Percentiles rank a stretch among this genome's conserved stretches.
phyloP scores from a whole-genome alignment of 306 rosid species.

The Oxytropis ochrocephala region DNA sequence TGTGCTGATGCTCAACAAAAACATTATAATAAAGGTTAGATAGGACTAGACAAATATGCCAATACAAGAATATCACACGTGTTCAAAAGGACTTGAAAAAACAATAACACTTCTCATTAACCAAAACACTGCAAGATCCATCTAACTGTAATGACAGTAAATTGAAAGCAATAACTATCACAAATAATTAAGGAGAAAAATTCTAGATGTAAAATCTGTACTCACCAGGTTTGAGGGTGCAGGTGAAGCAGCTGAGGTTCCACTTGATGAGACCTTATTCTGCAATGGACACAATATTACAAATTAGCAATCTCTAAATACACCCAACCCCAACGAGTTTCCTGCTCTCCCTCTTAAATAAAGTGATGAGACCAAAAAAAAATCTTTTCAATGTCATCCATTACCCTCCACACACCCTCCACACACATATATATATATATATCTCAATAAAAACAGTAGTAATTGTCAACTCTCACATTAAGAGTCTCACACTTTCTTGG shows the following conservation, averaged over 20 bases:
- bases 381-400: background rate
- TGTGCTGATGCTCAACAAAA: background rate
- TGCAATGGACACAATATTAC: slow-evolving; percentile 12
- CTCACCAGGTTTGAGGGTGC: slow-evolving; percentile 20
- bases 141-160: background rate
- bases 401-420: background rate
- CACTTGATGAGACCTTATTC: slow-evolving; percentile 27
- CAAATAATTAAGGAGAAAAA: background rate
- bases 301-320: background rate
- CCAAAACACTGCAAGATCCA: background rate
- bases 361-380: background rate
- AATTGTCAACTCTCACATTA: background rate
- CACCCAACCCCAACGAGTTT: background rate
- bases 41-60: background rate
- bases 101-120: slow-evolving; percentile 2
- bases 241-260: slow-evolving; percentile 23
- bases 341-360: background rate
- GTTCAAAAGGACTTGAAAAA: background rate
- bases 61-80: background rate
- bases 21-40: background rate
- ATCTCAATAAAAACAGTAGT: background rate
- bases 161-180: background rate
- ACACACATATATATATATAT: no score
- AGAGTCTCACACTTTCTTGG: background rate
- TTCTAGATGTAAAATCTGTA: background rate